These are phyloP conservation scores for Solanum chacoense DNA, from an alignment of 305 asterid species.

Conservation along the genomic window DNA sequence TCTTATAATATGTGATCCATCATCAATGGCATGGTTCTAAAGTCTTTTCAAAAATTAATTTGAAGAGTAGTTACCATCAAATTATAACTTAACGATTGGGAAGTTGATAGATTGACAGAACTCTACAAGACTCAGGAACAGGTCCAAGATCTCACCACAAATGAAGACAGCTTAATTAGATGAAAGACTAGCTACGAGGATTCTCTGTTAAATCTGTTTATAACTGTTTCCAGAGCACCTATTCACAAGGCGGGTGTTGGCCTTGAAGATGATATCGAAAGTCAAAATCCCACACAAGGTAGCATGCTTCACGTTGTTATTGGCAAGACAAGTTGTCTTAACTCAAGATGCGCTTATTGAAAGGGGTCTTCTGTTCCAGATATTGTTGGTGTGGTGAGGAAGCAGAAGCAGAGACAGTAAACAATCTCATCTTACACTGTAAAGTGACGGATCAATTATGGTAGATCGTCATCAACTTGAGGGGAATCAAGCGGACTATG, in stretches of 20 bases:
- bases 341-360: background rate
- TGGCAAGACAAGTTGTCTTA: background rate
- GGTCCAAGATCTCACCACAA: background rate
- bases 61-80: background rate
- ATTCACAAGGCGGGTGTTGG: background rate
- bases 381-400: background rate
- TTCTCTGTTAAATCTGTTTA: background rate
- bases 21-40: background rate
- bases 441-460: background rate
- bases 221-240: background rate
- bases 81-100: background rate
- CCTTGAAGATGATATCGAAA: background rate
- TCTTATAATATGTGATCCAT: background rate
- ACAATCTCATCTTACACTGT: background rate
- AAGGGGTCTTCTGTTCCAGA: background rate
- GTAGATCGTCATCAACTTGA: background rate
- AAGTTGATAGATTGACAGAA: background rate
- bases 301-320: background rate
- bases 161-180: background rate
- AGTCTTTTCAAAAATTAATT: background rate
- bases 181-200: background rate
- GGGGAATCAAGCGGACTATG: background rate
- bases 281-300: background rate
- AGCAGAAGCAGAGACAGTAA: background rate
- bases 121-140: background rate